Evolutionary conservation across 805 yeast species (phyloP), one percentile per base, ranked within the genome.

Genomic region (Myxozyma kluyveri): DNA sequence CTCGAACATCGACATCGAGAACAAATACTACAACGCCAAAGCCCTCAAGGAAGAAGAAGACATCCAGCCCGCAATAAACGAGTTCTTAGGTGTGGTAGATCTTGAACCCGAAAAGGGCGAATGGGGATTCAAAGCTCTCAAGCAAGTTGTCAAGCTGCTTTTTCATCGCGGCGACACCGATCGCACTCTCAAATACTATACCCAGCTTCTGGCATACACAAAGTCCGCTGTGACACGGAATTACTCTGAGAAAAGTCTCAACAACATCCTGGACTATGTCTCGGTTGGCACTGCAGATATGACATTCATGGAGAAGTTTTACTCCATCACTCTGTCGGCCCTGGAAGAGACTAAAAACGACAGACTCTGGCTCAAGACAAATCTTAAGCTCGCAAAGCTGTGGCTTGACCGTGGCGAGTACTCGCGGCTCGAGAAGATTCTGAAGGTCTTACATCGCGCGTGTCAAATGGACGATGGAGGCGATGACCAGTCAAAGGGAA

Each of bases 21-120:
- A 69, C 61, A 60, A 52, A 46, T 71, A 71, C 63, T 71, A 72
- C 60, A 69, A 64, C 44, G 73, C 72, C 32, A 71, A 71, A 47
- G 66, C 65, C 35, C 22, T 50, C 5, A 47, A 60, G 37, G 65
- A 65, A 50, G 72, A 68, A 21, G 68, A 69, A n/a, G 69, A 70
- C 27, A 65, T 66, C 0, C 54, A 53, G 12, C 62, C 52, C n/a
- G 74, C 75, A 1, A 47, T 65, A 5, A 56, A 53, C 12, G 61
- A 58, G 47, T 69, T 71, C 38, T 40, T 52, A 17, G 57, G 57
- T n/a, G 61, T 70, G 2, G 61, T 62, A 4, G 60, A 54, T 2
- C 32, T 40, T 9, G 65, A 63, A 37, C 51, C 51, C 18, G 65
- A 54, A 37, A 55, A 49, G 21, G 54, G 63, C 14, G 69, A 65